Evolutionary conservation across 495 filamentous ascomycete species (phyloP).

Genomic region (Penicillium silybi): DNA sequence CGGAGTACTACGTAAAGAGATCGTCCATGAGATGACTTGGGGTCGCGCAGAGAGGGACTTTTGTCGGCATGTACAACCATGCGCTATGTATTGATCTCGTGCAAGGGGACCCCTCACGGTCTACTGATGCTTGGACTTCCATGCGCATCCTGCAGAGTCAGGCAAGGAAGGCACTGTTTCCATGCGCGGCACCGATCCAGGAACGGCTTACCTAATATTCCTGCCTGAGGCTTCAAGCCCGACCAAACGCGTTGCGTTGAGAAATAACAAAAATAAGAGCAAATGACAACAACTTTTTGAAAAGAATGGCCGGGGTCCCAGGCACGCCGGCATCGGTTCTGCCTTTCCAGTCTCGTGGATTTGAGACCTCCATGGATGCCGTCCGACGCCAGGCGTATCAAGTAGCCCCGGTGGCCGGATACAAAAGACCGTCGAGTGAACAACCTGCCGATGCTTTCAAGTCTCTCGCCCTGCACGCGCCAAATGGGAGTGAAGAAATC

Average conservation of each 20-base stretch:
- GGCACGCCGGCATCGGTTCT: constrained; percentile 29
- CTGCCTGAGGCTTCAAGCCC: constrained; percentile 1
- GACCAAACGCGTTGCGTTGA: constrained; percentile 2
- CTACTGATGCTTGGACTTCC: background rate
- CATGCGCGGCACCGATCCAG: background rate
- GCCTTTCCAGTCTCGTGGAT: constrained; percentile 36
- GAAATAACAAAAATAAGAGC: background rate
- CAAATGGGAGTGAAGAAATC: constrained; percentile 12
- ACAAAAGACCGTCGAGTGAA: constrained; percentile 33
- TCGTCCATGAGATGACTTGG: background rate
- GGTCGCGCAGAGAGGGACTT: background rate
- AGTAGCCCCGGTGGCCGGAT: constrained; percentile 37
- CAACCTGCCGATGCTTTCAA: background rate
- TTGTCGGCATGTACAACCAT: background rate
- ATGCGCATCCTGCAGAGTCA: background rate
- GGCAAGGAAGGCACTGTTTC: background rate
- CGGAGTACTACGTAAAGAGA: background rate
- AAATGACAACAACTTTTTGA: background rate
- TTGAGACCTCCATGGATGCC: constrained; percentile 46
- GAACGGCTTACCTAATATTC: constrained; percentile 2
- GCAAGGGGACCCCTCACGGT: background rate
- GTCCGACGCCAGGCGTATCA: constrained; percentile 36
- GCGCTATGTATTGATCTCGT: background rate
- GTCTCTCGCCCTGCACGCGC: background rate
- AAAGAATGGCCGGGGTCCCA: background rate